Evolutionary conservation across 1,284 basidiomycete species (phyloP), one percentile per base, ranked within the genome.

Genomic region (Ustilago xerochloae): DNA sequence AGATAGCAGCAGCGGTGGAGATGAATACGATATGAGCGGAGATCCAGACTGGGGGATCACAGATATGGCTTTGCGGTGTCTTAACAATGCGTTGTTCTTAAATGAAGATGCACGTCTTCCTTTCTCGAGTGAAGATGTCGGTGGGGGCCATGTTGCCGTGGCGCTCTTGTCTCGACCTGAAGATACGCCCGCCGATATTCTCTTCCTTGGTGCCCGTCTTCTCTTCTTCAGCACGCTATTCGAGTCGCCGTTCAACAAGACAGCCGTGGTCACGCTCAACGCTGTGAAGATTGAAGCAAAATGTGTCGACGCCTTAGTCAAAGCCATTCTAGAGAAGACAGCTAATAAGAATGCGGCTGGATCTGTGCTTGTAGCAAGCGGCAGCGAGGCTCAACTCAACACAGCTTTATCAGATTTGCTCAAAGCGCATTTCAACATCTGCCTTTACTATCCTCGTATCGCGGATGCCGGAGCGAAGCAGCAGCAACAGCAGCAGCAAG

Each of bases 181-280:
- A 10, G 52, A 71, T 15, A 72, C 69, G 8, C 67, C 75, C 4
- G 60, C 71, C 20, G 68, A 80, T 24, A 71, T 78, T 15, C 64
- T 78, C 52, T 80, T 80, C 53, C 75, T 81, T 20, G 74, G 58
- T 20, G 63, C 63, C 2, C 61, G 80, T 2, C 68, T 81, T 4
- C 49, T 80, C 20, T 81, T 81, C 75, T 81, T 75, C 67, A 57
- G 61, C 56, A 81, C 80, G n/a, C 66, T 81, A 6, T 81, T 80
- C 57, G 77, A 80, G 38, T 65, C 75, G 30, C 62, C 69, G 1
- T 77, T 80, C 56, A 77, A 75, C 63, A 73, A 69, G 39, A 63
- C 58, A 12, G 80, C 72, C 2, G 80, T 81, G 6, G 62, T 73
- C 32, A 39, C 48, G 2, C 47, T 72, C 24, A 53, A 63, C n/a